Evolutionary conservation across 1,284 basidiomycete species (phyloP).

Genomic region (Irpex sp.): DNA sequence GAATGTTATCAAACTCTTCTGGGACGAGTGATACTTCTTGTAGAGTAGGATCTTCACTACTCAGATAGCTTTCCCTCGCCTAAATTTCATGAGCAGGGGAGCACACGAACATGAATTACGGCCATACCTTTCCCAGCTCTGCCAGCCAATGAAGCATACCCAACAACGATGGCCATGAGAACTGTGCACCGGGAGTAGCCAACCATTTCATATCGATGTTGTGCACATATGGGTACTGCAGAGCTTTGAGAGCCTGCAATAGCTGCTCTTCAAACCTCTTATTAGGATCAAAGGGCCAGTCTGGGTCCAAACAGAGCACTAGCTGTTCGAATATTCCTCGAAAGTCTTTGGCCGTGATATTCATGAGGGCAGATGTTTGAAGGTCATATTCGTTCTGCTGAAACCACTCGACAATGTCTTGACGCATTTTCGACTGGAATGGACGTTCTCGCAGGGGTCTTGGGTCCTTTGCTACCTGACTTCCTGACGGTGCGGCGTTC

Average conservation of each 20-base stretch:
- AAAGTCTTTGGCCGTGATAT: conserved; percentile 81
- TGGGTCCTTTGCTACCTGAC: conserved; percentile 58
- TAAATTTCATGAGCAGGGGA: conserved; percentile 4
- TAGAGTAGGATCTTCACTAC: conserved; percentile 60
- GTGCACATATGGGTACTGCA: conserved; percentile 74
- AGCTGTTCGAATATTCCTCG: conserved; percentile 78
- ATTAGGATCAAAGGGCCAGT: conserved; percentile 52
- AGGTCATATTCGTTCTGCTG: conserved; percentile 62
- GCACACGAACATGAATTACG: neutral
- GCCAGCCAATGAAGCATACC: conserved; percentile 88
- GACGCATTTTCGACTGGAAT: conserved; percentile 71
- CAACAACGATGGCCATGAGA: conserved; percentile 79
- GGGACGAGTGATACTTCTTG: conserved; percentile 59
- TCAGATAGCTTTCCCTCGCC: conserved; percentile 49
- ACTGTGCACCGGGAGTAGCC: conserved; percentile 79
- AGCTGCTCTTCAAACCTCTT: conserved; percentile 80
- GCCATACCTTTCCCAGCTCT: conserved; percentile 67
- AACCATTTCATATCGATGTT: conserved; percentile 79
- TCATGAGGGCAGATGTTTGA: conserved; percentile 58
- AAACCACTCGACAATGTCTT: conserved; percentile 72
- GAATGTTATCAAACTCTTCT: conserved; percentile 68
- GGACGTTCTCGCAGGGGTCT: conserved; percentile 70
- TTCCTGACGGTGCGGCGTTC: conserved; percentile 42
- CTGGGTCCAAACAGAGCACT: conserved; percentile 68
- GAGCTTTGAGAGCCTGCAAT: conserved; percentile 64